phyloP scores from a whole-genome alignment of 169 alveolate genomes.

The Cryptosporidium xiaoi region DNA sequence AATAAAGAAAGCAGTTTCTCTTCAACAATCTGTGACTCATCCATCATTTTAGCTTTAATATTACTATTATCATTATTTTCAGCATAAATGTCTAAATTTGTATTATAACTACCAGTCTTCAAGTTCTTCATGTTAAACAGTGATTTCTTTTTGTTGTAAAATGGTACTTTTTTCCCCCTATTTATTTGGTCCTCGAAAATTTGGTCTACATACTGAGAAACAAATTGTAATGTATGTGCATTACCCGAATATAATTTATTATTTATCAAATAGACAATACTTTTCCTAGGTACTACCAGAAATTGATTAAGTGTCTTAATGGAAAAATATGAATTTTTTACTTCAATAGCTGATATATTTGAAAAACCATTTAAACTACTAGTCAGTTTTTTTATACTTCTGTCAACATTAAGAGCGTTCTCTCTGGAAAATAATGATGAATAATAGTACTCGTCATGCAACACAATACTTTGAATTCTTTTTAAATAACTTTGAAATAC shows the following conservation, averaged over 20 bases:
- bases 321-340: conserved; percentile 4
- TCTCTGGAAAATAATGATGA: conserved; percentile 12
- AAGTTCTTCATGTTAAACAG: neutral
- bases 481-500: conserved; percentile 27
- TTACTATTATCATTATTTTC: neutral
- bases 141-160: conserved; percentile 2
- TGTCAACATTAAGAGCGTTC: neutral
- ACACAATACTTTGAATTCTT: conserved; percentile 16
- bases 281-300: conserved; percentile 15
- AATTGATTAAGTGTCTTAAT: conserved; percentile 49
- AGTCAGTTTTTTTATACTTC: conserved; percentile 10
- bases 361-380: conserved; percentile 18
- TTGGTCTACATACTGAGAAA: conserved; percentile 3
- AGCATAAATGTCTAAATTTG: neutral
- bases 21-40: too few species aligned
- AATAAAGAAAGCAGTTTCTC: too few species aligned
- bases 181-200: neutral
- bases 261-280: conserved; percentile 4
- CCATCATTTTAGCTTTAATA: neutral
- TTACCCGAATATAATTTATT: conserved; percentile 22
- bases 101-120: neutral
- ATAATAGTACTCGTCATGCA: conserved; percentile 8
- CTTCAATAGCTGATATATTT: conserved; percentile 18
- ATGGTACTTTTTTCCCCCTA: conserved; percentile 13
- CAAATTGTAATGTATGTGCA: neutral